Evolutionary conservation across 2,329 filamentous ascomycete genomes (phyloP), one percentile per base, ranked within the genome.

Genomic region (Bipolaris bicolor): DNA sequence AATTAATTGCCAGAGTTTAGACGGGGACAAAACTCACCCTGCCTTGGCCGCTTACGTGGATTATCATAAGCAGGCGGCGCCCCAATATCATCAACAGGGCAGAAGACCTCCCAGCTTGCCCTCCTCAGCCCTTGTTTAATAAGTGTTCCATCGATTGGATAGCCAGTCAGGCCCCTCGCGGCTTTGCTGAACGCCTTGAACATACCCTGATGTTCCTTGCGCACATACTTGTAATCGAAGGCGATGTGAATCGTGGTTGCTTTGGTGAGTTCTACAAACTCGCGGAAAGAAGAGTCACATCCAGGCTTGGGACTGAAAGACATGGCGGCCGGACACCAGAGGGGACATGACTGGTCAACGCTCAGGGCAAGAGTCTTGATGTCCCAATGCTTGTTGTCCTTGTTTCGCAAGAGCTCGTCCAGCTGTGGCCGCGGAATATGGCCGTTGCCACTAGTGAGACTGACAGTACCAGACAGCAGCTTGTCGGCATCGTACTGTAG

Each of bases 121-220:
- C 52, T 55, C n/a, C 43, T 55, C 48, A 62, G 26, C 39, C 60
- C 60, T 52, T 22, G 36, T 20, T 52, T 16, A 44, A 18, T 22
- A 3, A 62, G 60, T 7, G 11, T 16, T 3, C 10, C 50, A 40
- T 57, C 53, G n/a, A 60, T 48, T 11, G 60, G 56, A 34, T 55
- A 62, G 40, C 47, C 44, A 9, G 6, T 2, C 7, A 62, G 39
- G 11, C 40, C 44, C 22, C n/a, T 57, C 1, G 57, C 37, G 7
- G 50, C 60, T 47, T 55, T 60, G 50, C 53, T 43, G 40, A 62
- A 62, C 18, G 53, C 53, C 31, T 53, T 60, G 34, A 62, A 60
- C 18, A 47, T 49, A 20, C 50, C 29, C 20, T 52, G 47, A 20
- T 57, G n/a, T 37, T 52, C 7, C n/a, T 57, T 29, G 24, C 24